Conservation (phyloP, 495 filamentous ascomycete genomes). For the Xylaria intraflava region DNA sequence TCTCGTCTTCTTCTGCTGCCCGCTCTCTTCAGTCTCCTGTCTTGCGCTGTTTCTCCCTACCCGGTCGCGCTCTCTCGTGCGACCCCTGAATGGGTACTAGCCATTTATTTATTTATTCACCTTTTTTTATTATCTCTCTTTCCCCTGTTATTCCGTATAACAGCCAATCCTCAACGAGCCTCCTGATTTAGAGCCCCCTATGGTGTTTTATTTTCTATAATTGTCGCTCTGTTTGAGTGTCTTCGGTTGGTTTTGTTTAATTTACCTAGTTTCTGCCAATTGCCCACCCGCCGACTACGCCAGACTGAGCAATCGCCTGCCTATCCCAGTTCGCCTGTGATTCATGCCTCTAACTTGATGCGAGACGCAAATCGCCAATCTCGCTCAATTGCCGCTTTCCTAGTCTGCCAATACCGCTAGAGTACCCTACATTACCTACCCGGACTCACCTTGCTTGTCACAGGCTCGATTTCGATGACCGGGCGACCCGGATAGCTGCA, state of each 20-base stretch:
- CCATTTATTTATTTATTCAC: too few species aligned
- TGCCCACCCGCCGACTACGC: too few species aligned
- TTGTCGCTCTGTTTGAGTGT: neutral
- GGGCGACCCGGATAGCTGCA: neutral
- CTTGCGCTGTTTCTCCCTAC: too few species aligned
- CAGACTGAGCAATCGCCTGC: neutral
- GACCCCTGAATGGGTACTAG: too few species aligned
- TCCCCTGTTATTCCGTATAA: too few species aligned
- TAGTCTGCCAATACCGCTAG: conserved; percentile 2
- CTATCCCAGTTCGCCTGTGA: neutral
- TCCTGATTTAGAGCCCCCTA: neutral
- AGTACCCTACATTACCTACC: neutral
- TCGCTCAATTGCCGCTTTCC: neutral
- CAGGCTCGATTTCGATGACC: neutral
- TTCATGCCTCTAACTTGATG: neutral
- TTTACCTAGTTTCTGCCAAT: neutral
- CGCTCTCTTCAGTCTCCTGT: too few species aligned
- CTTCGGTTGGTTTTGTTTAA: neutral
- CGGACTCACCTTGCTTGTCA: neutral
- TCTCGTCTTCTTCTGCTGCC: too few species aligned
- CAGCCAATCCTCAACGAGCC: too few species aligned
- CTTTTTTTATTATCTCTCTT: too few species aligned
- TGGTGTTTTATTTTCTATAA: neutral
- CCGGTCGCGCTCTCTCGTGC: too few species aligned
- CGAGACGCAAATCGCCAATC: neutral